Conservation (phyloP, 2,329 filamentous ascomycete species). For the Penicillium hordei region DNA sequence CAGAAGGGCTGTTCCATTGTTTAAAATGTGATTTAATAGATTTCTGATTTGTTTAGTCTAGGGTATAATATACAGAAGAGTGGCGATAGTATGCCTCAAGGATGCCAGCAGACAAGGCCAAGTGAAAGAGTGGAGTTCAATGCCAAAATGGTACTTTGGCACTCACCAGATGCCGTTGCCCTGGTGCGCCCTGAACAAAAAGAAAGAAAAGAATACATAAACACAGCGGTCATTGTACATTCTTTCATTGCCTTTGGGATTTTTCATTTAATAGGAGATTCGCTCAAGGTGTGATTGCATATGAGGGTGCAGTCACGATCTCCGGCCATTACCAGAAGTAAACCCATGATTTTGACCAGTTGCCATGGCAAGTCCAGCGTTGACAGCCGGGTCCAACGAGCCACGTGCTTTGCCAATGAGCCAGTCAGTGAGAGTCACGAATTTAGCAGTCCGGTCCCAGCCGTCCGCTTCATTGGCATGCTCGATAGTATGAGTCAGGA, state of each 20-base stretch:
- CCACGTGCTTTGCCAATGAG: slow-evolving; percentile 74
- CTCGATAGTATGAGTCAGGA: slow-evolving; percentile 89
- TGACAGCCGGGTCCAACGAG: slow-evolving; percentile 31
- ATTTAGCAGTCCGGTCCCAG: slow-evolving; percentile 79
- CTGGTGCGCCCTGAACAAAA: neutral
- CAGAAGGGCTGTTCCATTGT: neutral
- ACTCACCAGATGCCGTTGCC: neutral
- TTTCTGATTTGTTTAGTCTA: neutral
- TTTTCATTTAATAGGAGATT: neutral
- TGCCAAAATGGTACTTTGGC: neutral
- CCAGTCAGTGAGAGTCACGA: slow-evolving; percentile 94
- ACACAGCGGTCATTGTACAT: neutral
- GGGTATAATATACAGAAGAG: slow-evolving; percentile 18
- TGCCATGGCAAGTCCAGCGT: slow-evolving; percentile 32
- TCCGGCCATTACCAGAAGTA: neutral
- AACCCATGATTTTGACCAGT: slow-evolving; percentile 21
- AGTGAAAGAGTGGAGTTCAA: neutral
- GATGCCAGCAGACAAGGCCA: neutral
- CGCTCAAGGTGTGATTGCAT: neutral
- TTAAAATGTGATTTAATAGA: neutral
- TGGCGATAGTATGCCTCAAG: slow-evolving; percentile 11
- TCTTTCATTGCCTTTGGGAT: neutral
- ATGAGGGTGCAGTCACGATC: neutral
- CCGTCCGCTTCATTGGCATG: slow-evolving; percentile 80
- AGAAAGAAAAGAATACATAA: neutral